Evolutionary conservation across 1,284 basidiomycete genomes (phyloP), one percentile per base, ranked within the genome.

Genomic region (Serendipita sp.): DNA sequence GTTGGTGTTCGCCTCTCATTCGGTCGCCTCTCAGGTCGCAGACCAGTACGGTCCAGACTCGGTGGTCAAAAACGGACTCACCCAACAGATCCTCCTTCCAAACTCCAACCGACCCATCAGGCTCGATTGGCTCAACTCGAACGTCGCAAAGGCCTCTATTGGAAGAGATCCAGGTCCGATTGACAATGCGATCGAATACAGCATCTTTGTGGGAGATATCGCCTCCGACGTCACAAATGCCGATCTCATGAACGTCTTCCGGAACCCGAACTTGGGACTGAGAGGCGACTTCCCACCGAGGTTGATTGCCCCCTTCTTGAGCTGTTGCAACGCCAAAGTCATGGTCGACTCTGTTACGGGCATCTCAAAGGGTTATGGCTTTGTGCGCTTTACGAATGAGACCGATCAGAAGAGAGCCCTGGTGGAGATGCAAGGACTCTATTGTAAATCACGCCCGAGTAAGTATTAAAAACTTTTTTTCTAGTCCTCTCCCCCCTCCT

Each of bases 301-400:
- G 71, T 88, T 91, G 67, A 90, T 93, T 63, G 79, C 84, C 10
- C 88, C 89, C 1, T 93, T 93, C 75, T 73, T 84, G 49, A 92
- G 88, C 70, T 92, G 90, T 73, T 91, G 91, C 76, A 93, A 89
- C 71, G 91, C 91, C 35, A 93, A 93, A 75, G 93, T 93, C 67
- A 93, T 93, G 90, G 76, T 90, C 53, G 91, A 93, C 72, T 88
- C 90, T 6, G 82, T 86, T 43, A 91, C 90, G 6, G 91, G 91
- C 26, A 82, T 91, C n/a, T 91, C 88, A 45, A 80, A 89, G 67
- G 90, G 91, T 3, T 93, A 93, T 72, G 91, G 91, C 30, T 93
- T 93, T 69, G 90, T 93, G 38, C 80, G 91, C 65, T 93, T 93
- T 72, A 87, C 87, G 3, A 88, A 92, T 66, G 89, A 93, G 72